phyloP scores from a whole-genome alignment of 192 early-diverging fungal genomes.

The Linnemannia exigua region DNA sequence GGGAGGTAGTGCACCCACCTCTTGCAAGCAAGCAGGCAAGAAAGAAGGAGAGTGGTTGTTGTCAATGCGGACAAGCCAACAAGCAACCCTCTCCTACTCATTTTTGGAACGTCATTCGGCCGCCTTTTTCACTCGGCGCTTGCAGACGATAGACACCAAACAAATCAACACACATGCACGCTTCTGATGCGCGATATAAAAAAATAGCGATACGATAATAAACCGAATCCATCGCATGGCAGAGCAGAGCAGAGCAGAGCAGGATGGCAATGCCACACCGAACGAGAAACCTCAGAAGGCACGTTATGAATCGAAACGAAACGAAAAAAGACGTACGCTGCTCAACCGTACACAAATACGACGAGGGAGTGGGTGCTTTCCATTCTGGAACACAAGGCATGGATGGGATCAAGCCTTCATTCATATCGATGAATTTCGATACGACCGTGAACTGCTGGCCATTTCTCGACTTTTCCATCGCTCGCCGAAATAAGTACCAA shows the following conservation, averaged over 20 bases:
- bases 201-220: not conserved
- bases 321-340: no score
- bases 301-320: no score
- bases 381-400: no score
- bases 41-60: not conserved
- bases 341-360: no score
- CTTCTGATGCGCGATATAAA: no score
- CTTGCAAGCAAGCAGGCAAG: not conserved
- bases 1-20: not conserved
- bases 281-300: no score
- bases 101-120: not conserved
- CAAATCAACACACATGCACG: not conserved
- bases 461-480: not conserved
- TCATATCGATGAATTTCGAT: no score
- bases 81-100: not conserved
- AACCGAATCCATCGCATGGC: not conserved
- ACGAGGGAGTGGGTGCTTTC: no score
- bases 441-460: no score
- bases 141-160: not conserved
- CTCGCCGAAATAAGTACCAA: not conserved
- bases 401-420: no score
- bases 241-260: no score
- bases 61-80: not conserved
- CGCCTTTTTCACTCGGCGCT: not conserved
- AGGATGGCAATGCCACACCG: no score